Conservation (phyloP, 1,139 yeast genomes). For the Taphrina wiesneri region DNA sequence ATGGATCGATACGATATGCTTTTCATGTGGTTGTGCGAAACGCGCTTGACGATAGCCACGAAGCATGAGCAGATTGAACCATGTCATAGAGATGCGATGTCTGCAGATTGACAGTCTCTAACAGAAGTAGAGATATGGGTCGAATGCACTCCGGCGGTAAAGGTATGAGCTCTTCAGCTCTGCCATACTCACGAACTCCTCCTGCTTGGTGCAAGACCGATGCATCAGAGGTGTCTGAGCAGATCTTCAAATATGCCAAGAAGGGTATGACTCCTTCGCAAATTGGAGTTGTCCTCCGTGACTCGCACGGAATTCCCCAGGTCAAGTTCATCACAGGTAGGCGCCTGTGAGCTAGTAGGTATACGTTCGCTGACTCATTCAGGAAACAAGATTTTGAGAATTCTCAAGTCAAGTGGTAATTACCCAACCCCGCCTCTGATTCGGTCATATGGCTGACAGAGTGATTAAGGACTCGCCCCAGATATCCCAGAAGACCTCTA, state of each 20-base stretch:
- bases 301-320: conserved; percentile 99
- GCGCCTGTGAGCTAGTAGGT: not conserved
- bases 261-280: conserved; percentile 99
- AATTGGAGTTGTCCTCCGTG: conserved; percentile 99
- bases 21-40: not conserved
- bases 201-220: conserved; percentile 99
- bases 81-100: not conserved
- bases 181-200: conserved; percentile 98
- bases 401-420: conserved; percentile 95
- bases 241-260: conserved; percentile 98
- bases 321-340: conserved; percentile 92
- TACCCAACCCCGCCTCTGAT: conserved; percentile 46
- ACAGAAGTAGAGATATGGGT: conserved; percentile 42
- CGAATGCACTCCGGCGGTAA: conserved; percentile 79
- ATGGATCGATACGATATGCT: not conserved
- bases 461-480: conserved; percentile 75
- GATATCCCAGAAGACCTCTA: conserved; percentile 99
- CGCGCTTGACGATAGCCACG: no score
- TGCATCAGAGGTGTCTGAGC: conserved; percentile 94
- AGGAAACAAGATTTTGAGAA: conserved; percentile 94
- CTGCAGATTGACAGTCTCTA: not conserved
- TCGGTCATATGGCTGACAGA: conserved; percentile 48
- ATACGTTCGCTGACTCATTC: not conserved
- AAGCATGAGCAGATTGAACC: not conserved
- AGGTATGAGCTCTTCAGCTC: conserved; percentile 98